Conservation (phyloP, 2,329 filamentous ascomycete species). For the Aspergillus sclerotialis region DNA sequence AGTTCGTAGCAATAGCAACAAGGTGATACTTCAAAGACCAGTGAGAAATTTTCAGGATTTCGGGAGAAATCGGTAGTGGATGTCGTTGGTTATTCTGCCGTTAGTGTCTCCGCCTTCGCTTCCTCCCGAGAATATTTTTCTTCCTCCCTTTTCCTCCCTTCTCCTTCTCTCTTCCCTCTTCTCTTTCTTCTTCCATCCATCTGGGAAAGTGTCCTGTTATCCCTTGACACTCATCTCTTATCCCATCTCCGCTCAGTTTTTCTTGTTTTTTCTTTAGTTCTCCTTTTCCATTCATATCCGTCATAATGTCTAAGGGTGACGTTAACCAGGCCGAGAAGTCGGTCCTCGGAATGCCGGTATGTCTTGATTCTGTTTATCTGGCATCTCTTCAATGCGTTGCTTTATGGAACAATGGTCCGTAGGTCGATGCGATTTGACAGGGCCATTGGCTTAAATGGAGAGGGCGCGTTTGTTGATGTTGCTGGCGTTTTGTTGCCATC, state of each 20-base stretch:
- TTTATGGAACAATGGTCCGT: neutral
- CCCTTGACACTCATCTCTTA: slow-evolving; percentile 23
- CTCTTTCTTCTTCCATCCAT: slow-evolving; percentile 33
- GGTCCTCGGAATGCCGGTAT: slow-evolving; percentile 48
- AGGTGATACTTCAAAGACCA: no score
- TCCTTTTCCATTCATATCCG: slow-evolving; percentile 35
- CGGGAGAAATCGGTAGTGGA: slow-evolving; percentile 31
- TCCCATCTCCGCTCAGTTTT: slow-evolving; percentile 27
- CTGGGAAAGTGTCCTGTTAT: slow-evolving; percentile 20
- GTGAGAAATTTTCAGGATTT: slow-evolving; percentile 7
- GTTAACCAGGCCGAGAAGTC: slow-evolving; percentile 47
- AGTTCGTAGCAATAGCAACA: no score
- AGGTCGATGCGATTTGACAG: neutral
- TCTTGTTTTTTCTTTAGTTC: slow-evolving; percentile 34
- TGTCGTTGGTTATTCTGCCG: slow-evolving; percentile 18
- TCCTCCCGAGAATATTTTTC: slow-evolving; percentile 29
- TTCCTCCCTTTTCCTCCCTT: no score
- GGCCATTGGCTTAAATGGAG: slow-evolving; percentile 1
- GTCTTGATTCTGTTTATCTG: slow-evolving; percentile 8
- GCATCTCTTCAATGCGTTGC: slow-evolving; percentile 8
- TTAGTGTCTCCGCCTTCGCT: slow-evolving; percentile 23
- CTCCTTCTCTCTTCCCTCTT: slow-evolving; percentile 30
- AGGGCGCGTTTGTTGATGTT: slow-evolving; percentile 6
- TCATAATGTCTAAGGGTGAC: slow-evolving; percentile 42
- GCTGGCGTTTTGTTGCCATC: neutral